A percentile compares a stretch with the other conserved stretches of the same genome.
phyloP scores from a whole-genome alignment of 75 land plant genomes.

The Cunninghamia lanceolata region DNA sequence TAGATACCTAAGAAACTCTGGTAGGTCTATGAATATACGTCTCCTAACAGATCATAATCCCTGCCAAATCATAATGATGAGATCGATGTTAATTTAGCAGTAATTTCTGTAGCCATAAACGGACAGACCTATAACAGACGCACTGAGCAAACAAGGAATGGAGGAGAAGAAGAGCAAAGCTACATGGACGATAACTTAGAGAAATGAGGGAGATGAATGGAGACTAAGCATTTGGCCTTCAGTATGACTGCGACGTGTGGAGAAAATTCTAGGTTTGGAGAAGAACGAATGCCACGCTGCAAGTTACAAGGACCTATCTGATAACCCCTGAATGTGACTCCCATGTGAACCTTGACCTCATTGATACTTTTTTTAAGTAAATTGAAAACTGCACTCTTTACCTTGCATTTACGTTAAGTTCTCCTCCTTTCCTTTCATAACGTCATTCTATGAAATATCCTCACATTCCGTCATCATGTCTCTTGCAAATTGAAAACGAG shows the following conservation, averaged over 20 bases:
- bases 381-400: neutral
- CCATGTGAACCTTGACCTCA: constrained; percentile 10
- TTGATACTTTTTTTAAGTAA: neutral
- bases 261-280: neutral
- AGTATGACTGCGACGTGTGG: neutral
- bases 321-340: constrained; percentile 10
- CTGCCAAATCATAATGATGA: constrained; percentile 8
- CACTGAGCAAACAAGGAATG: constrained; percentile 1
- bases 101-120: neutral
- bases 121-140: neutral
- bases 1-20: constrained; percentile 6
- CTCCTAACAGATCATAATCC: neutral
- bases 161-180: neutral
- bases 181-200: neutral
- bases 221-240: neutral
- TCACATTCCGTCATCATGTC: neutral
- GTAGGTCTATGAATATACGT: constrained; percentile 6
- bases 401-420: neutral
- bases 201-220: neutral
- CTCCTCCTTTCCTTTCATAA: neutral
- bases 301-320: neutral
- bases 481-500: neutral
- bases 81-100: constrained; percentile 4
- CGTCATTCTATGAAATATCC: neutral
- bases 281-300: neutral